Evolutionary conservation across 2,329 filamentous ascomycete species (phyloP).

Genomic region (Diaporthe ampelina): DNA sequence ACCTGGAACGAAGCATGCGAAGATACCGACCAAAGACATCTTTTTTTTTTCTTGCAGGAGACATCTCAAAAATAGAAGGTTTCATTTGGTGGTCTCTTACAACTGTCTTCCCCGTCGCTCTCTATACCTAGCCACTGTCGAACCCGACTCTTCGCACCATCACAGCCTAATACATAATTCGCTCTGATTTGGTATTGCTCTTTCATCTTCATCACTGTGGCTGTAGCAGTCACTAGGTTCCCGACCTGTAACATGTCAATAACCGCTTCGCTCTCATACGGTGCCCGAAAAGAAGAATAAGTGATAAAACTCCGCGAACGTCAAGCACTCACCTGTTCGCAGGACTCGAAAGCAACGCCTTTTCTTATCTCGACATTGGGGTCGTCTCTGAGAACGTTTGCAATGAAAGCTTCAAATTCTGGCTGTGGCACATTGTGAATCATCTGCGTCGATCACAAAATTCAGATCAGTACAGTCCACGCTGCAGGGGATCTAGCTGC

Average conservation of each 20-base stretch:
- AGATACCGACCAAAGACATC: background rate
- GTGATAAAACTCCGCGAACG: too few relatives aligned
- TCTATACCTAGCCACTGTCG: conserved; percentile 51
- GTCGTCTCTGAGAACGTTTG: conserved; percentile 46
- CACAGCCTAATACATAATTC: conserved; percentile 53
- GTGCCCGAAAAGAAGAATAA: too few relatives aligned
- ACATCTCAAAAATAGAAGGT: background rate
- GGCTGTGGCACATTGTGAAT: conserved; percentile 60
- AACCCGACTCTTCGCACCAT: conserved; percentile 53
- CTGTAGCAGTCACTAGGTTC: conserved; percentile 47
- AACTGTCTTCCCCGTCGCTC: conserved; percentile 58
- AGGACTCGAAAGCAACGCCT: conserved; percentile 51
- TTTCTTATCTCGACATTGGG: conserved; percentile 50
- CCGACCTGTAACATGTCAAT: conserved; percentile 40
- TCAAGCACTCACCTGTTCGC: conserved; percentile 49
- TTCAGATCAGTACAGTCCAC: background rate
- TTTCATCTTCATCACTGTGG: conserved; percentile 49
- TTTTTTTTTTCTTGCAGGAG: background rate
- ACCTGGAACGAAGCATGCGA: too few relatives aligned
- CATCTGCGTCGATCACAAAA: conserved; percentile 47
- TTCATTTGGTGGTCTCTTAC: conserved; percentile 45
- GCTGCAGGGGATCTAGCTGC: background rate
- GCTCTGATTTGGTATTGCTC: conserved; percentile 49
- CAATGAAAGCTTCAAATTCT: conserved; percentile 54
- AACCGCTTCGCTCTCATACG: accelerated